These are phyloP conservation scores for Nakaseomyces delphensis DNA, from an alignment of 1,139 yeast species.

Conservation along the genomic window DNA sequence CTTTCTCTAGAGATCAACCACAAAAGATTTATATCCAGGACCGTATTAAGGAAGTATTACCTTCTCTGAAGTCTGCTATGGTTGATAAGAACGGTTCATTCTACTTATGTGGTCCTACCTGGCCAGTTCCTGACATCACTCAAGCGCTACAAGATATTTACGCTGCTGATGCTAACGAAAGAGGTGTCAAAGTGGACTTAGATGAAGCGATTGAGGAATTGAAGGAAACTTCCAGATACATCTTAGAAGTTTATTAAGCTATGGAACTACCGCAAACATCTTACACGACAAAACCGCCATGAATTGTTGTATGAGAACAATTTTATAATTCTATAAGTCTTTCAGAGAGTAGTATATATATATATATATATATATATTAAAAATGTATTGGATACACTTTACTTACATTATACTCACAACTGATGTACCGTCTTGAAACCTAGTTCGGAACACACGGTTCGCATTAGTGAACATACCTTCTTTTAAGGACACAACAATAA, in stretches of 20 bases:
- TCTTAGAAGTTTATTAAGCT: constrained; percentile 76
- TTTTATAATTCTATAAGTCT: not conserved
- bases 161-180: constrained; percentile 55
- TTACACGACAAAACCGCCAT: no score
- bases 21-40: constrained; percentile 93
- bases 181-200: constrained; percentile 62
- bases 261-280: no score
- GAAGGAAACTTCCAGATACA: constrained; percentile 88
- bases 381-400: no score
- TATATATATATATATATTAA: no score
- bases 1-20: constrained; percentile 96
- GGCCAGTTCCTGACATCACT: constrained; percentile 98
- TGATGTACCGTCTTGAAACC: constrained; percentile 95
- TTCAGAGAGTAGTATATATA: not conserved
- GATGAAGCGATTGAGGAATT: constrained; percentile 80
- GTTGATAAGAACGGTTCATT: constrained; percentile 75
- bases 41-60: constrained; percentile 70
- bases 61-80: constrained; percentile 69
- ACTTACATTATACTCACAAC: constrained; percentile 60
- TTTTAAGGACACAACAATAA: constrained; percentile 89
- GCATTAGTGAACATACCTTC: constrained; percentile 99
- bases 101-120: constrained; percentile 97
- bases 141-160: constrained; percentile 82
- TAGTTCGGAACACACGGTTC: constrained; percentile 81
- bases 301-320: no score